A percentile compares a stretch with the other conserved stretches of the same genome.
Conservation (phyloP, 306 rosid species). For the Prinsepia uniflora region DNA sequence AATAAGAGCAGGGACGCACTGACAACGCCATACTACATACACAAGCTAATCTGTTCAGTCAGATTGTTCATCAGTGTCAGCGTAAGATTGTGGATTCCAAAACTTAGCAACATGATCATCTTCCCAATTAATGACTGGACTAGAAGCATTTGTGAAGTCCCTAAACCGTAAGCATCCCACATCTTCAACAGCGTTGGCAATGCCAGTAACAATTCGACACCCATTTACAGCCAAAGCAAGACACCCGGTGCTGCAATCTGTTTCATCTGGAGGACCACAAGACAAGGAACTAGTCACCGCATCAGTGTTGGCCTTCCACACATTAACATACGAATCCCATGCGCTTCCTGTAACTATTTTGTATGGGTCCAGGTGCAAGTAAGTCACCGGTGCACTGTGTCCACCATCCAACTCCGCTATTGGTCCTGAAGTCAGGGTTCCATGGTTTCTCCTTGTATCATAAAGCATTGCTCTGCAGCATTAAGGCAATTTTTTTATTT, state of each 20-base stretch:
- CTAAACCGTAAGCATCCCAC: slow-evolving; percentile 28
- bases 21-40: no score
- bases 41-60: not conserved
- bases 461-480: slow-evolving; percentile 79
- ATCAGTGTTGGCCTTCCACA: slow-evolving; percentile 66
- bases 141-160: slow-evolving; percentile 50
- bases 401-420: slow-evolving; percentile 71
- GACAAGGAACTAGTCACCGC: slow-evolving; percentile 40
- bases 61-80: slow-evolving; percentile 16
- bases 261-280: slow-evolving; percentile 16
- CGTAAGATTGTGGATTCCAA: slow-evolving; percentile 44
- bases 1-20: no score
- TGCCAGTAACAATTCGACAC: slow-evolving; percentile 44
- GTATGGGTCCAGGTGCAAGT: slow-evolving; percentile 62
- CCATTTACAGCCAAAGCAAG: slow-evolving; percentile 65
- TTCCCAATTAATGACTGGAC: slow-evolving; percentile 26
- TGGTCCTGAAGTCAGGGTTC: slow-evolving; percentile 35
- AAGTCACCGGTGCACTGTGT: slow-evolving; percentile 49
- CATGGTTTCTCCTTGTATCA: slow-evolving; percentile 70
- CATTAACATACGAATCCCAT: slow-evolving; percentile 28
- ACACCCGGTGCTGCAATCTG: slow-evolving; percentile 22
- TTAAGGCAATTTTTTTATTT: not conserved
- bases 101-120: slow-evolving; percentile 44
- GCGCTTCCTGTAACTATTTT: slow-evolving; percentile 67
- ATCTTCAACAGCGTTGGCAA: slow-evolving; percentile 20